These are phyloP conservation scores for Ormosia emarginata DNA, from an alignment of 306 rosid species.

Conservation along the genomic window DNA sequence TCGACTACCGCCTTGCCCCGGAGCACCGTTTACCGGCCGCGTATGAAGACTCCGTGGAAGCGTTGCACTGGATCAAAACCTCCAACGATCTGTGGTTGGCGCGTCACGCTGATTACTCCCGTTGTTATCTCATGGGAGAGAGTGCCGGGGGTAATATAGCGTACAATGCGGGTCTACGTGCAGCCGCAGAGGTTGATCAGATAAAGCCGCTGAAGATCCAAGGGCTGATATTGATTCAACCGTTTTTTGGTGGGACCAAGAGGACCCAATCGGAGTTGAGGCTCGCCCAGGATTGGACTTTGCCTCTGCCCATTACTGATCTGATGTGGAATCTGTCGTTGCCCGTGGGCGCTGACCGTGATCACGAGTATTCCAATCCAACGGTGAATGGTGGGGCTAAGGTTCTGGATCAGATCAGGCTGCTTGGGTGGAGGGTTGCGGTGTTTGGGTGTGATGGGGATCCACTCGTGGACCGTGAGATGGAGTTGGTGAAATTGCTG, in stretches of 20 bases:
- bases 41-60: conserved; percentile 44
- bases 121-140: conserved; percentile 47
- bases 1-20: conserved; percentile 53
- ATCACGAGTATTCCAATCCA: conserved; percentile 53
- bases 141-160: conserved; percentile 59
- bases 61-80: conserved; percentile 42
- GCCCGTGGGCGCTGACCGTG: conserved; percentile 48
- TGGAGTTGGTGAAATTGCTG: conserved; percentile 23
- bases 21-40: conserved; percentile 56
- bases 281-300: neutral
- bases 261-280: conserved; percentile 44
- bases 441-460: conserved; percentile 46
- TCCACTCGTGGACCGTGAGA: conserved; percentile 47
- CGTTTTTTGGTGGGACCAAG: conserved; percentile 47
- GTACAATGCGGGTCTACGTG: conserved; percentile 47
- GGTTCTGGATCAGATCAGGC: conserved; percentile 17
- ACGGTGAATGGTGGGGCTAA: conserved; percentile 21
- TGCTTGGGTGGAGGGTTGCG: conserved; percentile 36
- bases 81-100: conserved; percentile 41
- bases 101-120: conserved; percentile 43
- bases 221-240: conserved; percentile 52
- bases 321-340: conserved; percentile 47
- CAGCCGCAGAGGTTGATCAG: conserved; percentile 20
- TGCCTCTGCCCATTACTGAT: conserved; percentile 28
- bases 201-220: conserved; percentile 32